Conservation (phyloP, 371 early-diverging fungal species). For the Edhazardia aedis region DNA sequence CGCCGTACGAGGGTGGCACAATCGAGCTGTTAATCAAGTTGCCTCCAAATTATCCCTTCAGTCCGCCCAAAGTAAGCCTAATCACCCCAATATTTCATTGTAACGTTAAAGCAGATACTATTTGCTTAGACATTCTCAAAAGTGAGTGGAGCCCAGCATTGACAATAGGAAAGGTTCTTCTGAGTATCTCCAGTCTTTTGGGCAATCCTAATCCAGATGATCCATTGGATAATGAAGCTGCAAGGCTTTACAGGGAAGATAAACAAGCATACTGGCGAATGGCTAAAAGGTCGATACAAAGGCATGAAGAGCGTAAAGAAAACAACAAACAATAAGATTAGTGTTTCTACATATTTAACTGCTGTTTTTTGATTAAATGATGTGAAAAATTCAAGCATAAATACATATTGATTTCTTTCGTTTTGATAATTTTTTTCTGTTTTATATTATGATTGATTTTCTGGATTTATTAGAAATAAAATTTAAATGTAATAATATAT, state of each 20-base stretch:
- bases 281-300: too few relatives aligned
- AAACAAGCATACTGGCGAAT: too few relatives aligned
- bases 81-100: constrained; percentile 54
- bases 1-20: constrained; percentile 64
- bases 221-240: constrained; percentile 66
- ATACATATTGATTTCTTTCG: too few relatives aligned
- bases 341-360: too few relatives aligned
- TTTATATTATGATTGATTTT: too few relatives aligned
- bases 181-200: constrained; percentile 77
- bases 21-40: constrained; percentile 72
- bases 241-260: constrained; percentile 30
- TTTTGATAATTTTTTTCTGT: too few relatives aligned
- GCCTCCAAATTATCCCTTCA: constrained; percentile 78
- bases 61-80: constrained; percentile 84
- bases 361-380: too few relatives aligned
- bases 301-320: too few relatives aligned
- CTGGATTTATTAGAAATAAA: too few relatives aligned
- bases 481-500: too few relatives aligned
- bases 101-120: constrained; percentile 87
- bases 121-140: constrained; percentile 89
- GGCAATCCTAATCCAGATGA: constrained; percentile 92
- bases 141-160: constrained; percentile 98
- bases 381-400: too few relatives aligned
- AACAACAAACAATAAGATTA: too few relatives aligned
- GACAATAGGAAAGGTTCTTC: constrained; percentile 70